Base-by-base conservation (phyloP, 2,329 filamentous ascomycete species). In the Aspergillus ibericus region DNA sequence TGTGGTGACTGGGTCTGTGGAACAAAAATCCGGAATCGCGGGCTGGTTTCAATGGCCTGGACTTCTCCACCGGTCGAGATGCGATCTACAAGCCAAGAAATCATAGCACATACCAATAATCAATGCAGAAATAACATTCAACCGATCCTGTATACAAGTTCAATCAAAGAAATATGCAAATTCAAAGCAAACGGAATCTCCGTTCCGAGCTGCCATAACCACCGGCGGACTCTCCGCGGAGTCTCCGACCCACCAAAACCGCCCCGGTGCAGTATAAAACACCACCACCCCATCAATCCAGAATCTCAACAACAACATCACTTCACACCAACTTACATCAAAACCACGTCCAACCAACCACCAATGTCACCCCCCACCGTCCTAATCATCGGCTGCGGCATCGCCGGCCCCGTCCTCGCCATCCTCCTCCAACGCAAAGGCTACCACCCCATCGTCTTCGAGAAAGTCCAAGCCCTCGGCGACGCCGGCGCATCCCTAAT, bases 401-500 rank as follows among this genome's bases (percentile, higher is more conserved):
- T 57, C 27, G 49, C 55, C 3, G 55, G 55, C 3, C 55, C 55
- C 2, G 40, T 57, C 6, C 48, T 57, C 9, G 55, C 27, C 4
- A 8, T 53, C 2, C 9, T 57, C 1, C 48, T 46, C 15, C 20
- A 57, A 34, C 40, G 34, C 40, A 36, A 53, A 34, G 55, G 55
- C 13, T 57, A 57, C 42, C 38, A 29, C 16, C 29, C 49, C 3
- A 48, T 57, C 7, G 49, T 58, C 1, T 58, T 58, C 18, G 55
- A 58, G 32, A 58, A 53, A 15, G 55, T 58, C 20, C 12, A 22
- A 13, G n/a, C 22, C 5, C 40, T 58, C 4, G 49, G 55, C 9
- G 55, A 58, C n/a, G 55, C 55, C 4, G 55, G 55, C 7, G 55
- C 55, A 34, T 58, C 55, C 7, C 15, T 58, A 12, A 46, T 58